Base-by-base conservation (phyloP, 1,284 basidiomycete genomes). In the Wolfiporia cocos region DNA sequence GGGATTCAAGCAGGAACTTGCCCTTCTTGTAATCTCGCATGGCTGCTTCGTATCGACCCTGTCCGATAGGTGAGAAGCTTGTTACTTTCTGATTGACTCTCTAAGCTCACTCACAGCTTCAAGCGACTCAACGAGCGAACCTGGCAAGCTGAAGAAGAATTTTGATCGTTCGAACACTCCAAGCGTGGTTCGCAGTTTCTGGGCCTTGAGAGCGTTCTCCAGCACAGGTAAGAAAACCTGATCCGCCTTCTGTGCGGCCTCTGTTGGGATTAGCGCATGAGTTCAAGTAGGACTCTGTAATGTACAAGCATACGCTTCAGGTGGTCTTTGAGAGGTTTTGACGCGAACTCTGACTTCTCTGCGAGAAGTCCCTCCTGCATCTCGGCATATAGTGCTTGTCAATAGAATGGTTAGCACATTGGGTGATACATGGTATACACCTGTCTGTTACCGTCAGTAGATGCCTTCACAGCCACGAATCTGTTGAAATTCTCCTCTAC, bases 401-500 rank as follows among this genome's bases (percentile, higher is more conserved):
- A 18, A 2, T 10, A 5, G 19, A 42, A 15, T 32, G 11, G 23
- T 30, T 39, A 6, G 6, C 2, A 29, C 17, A 3, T 28, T 26
- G 28, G n/a, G n/a, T n/a, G n/a, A 9, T 11, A 23, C 28, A 10
- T 28, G 31, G n/a, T 17, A 1, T 24, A 15, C 11, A 30, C 10
- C 6, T 2, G 11, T 23, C 26, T 57, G 75, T 50, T 59, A 92
- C 93, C 90, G 66, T 97, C 95, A 9, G 90, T 95, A 10, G 90
- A 91, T 12, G 92, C 91, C 59, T 99, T 99, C 48, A 99, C 95
- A 3, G 92, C 89, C 10, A 99, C 95, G 58, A 99, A 99, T 19
- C 92, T 76, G 67, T 99, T 94, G 68, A 99, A 98, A 65, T 98
- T 97, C 56, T 97, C 92, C 64, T 98, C 92, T 18, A 99, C 96